A percentile compares a stretch with the other conserved stretches of the same genome.
Conservation (phyloP, 2,329 filamentous ascomycete species). For the Penicillium sp. region DNA sequence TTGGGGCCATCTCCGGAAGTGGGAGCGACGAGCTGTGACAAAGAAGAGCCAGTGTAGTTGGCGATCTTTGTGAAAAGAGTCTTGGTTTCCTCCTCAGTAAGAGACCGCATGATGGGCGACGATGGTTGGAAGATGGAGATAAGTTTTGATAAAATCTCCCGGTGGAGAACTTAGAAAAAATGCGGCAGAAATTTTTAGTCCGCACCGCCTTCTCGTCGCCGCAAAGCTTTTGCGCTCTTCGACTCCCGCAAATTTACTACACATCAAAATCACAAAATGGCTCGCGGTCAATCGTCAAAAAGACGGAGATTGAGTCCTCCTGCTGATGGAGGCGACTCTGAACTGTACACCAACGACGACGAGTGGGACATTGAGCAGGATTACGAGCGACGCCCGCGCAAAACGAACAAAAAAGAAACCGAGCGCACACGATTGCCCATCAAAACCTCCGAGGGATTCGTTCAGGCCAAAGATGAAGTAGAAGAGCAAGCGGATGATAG, state of each 20-base stretch:
- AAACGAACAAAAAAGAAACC: constrained; percentile 70
- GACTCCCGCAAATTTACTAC: constrained; percentile 8
- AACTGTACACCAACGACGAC: constrained; percentile 72
- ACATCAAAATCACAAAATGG: constrained; percentile 39
- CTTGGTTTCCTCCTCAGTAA: constrained; percentile 17
- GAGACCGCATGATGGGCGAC: constrained; percentile 16
- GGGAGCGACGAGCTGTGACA: constrained; percentile 80
- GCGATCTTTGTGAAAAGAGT: constrained; percentile 66
- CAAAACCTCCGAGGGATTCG: constrained; percentile 74
- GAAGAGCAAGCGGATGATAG: constrained; percentile 54
- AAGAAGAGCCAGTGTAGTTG: constrained; percentile 76
- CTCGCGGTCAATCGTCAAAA: constrained; percentile 49
- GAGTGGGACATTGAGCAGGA: constrained; percentile 91
- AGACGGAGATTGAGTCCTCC: constrained; percentile 53
- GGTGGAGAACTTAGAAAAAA: constrained; percentile 8
- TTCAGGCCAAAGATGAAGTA: constrained; percentile 61
- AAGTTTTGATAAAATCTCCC: constrained; percentile 8
- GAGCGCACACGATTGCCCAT: constrained; percentile 79
- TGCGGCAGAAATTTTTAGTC: constrained; percentile 13
- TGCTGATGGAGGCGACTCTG: constrained; percentile 39
- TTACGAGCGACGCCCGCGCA: constrained; percentile 79
- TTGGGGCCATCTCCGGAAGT: constrained; percentile 66
- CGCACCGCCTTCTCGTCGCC: constrained; percentile 13
- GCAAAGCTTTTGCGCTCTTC: constrained; percentile 14
- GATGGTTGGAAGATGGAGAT: constrained; percentile 1